Evolutionary conservation across 768 basidiomycete species (phyloP).

Genomic region (Tricholoma sp.): DNA sequence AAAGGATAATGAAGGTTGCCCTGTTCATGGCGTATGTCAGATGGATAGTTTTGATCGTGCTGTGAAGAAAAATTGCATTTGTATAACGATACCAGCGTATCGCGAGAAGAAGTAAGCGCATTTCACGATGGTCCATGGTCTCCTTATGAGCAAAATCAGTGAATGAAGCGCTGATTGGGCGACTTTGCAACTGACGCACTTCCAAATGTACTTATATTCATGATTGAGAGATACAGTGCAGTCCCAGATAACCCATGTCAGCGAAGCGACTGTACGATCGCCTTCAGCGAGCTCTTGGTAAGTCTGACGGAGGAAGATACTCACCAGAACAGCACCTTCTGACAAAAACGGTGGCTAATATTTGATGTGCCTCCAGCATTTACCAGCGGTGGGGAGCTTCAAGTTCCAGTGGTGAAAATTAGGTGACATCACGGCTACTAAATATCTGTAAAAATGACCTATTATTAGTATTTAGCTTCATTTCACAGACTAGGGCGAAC

Average conservation of each 20-base stretch:
- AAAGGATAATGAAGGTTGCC: background rate
- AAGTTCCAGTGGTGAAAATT: too few relatives aligned
- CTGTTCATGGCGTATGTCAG: background rate
- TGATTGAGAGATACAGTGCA: constrained; percentile 1
- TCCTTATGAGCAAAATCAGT: background rate
- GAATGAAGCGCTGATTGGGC: background rate
- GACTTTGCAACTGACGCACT: background rate
- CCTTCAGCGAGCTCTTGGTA: background rate
- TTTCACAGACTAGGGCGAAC: background rate
- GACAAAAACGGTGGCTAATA: background rate
- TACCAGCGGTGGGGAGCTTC: background rate
- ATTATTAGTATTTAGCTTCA: background rate
- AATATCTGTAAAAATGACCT: too few relatives aligned
- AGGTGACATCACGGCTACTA: too few relatives aligned
- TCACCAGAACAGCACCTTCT: background rate
- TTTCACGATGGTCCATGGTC: constrained; percentile 4
- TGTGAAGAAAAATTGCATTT: constrained; percentile 1
- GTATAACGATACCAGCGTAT: constrained; percentile 4
- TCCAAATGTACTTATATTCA: constrained; percentile 11
- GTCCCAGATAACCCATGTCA: constrained; percentile 9
- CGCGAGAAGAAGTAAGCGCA: constrained; percentile 10
- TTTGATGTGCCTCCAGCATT: background rate
- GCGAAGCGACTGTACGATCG: constrained; percentile 5
- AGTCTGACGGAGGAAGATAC: background rate
- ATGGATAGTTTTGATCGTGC: background rate